A percentile compares a stretch with the other conserved stretches of the same genome.
Conservation (phyloP, 2,329 filamentous ascomycete species). For the Chrysosporium queenslandicum region DNA sequence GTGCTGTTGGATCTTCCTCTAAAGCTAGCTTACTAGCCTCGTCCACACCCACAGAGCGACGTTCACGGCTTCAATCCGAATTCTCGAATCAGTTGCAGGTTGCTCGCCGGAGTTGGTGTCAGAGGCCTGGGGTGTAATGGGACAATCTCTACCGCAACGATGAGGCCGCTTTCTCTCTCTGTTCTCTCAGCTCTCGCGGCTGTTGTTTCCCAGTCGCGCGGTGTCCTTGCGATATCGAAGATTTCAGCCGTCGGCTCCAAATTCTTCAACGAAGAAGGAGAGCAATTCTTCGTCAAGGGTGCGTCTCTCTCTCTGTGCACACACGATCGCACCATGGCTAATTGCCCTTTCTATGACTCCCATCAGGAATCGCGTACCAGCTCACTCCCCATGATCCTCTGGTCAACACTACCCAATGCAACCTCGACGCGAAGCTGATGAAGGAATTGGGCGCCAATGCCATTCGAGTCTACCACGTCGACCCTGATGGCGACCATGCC, state of each 20-base stretch:
- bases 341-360: neutral
- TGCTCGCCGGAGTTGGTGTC: neutral
- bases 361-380: conserved; percentile 67
- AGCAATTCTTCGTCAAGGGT: conserved; percentile 81
- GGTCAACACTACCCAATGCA: conserved; percentile 63
- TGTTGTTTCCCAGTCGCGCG: conserved; percentile 23
- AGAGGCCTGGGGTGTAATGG: neutral
- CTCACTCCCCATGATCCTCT: conserved; percentile 63
- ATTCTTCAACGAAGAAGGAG: conserved; percentile 71
- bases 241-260: conserved; percentile 63
- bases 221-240: conserved; percentile 41
- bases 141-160: neutral
- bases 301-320: conserved; percentile 15
- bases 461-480: conserved; percentile 82
- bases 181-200: conserved; percentile 16
- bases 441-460: conserved; percentile 69
- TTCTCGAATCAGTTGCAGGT: too few relatives aligned
- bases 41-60: too few relatives aligned
- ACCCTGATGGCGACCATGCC: conserved; percentile 58
- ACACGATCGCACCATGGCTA: neutral
- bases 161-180: conserved; percentile 1
- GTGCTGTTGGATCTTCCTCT: too few relatives aligned
- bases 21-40: too few relatives aligned
- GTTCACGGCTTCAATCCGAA: too few relatives aligned
- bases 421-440: conserved; percentile 66